phyloP scores from a whole-genome alignment of 148 eudicot species.

The Vaccinium myrtillus region DNA sequence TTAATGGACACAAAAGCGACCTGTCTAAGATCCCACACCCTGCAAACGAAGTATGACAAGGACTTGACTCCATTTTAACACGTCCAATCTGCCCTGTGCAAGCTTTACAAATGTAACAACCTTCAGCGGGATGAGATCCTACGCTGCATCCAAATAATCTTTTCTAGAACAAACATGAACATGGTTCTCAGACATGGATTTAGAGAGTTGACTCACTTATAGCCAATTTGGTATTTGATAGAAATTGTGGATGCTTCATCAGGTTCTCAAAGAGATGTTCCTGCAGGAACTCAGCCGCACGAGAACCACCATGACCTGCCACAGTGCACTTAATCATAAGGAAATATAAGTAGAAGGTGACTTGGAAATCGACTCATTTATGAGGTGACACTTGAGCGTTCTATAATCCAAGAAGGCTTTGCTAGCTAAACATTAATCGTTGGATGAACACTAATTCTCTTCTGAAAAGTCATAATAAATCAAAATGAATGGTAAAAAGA shows the following conservation, averaged over 20 bases:
- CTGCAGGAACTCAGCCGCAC: slow-evolving; percentile 90
- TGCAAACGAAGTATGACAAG: neutral
- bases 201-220: slow-evolving; percentile 60
- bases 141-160: neutral
- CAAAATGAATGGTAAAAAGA: neutral
- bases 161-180: neutral
- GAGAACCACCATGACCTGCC: slow-evolving; percentile 97
- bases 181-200: neutral
- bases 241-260: slow-evolving; percentile 75
- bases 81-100: neutral
- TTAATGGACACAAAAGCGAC: neutral
- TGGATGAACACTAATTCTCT: neutral
- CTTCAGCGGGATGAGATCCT: neutral
- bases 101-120: neutral
- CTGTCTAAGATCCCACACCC: neutral
- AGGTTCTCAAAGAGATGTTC: slow-evolving; percentile 86
- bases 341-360: neutral
- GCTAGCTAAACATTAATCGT: neutral
- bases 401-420: neutral
- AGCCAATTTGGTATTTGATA: slow-evolving; percentile 70
- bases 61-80: slow-evolving; percentile 1
- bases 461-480: neutral
- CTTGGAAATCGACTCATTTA: slow-evolving; percentile 7
- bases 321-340: slow-evolving; percentile 6
- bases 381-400: neutral